These are phyloP conservation scores for Ascochyta lentis DNA, from an alignment of 2,329 filamentous ascomycete genomes.

Conservation along the genomic window DNA sequence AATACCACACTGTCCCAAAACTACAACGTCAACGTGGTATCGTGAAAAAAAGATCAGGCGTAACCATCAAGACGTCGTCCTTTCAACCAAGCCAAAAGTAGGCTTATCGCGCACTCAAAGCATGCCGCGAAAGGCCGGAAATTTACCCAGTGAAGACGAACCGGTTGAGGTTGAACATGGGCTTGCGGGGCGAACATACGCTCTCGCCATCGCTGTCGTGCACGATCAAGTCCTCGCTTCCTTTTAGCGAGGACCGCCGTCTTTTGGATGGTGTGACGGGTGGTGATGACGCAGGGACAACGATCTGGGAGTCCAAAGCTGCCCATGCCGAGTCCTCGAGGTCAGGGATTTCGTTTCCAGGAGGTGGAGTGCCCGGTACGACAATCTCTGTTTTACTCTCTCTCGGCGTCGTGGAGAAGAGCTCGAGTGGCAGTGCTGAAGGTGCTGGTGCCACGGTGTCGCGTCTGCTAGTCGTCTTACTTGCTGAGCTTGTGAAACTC, in stretches of 20 bases:
- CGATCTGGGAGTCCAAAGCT: conserved; percentile 38
- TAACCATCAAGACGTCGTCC: not conserved
- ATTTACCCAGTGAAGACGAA: conserved; percentile 47
- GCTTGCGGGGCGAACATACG: conserved; percentile 44
- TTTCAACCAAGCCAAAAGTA: too few species aligned
- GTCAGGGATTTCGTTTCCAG: conserved; percentile 14
- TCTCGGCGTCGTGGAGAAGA: not conserved
- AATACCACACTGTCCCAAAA: not conserved
- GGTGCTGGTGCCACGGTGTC: conserved; percentile 17
- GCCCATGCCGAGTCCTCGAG: conserved; percentile 37
- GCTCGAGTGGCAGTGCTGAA: conserved; percentile 12
- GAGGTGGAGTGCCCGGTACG: conserved; percentile 16
- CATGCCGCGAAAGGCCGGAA: too few species aligned
- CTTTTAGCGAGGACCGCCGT: conserved; percentile 40
- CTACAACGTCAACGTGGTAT: not conserved
- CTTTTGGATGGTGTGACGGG: conserved; percentile 29
- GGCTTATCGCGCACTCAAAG: too few species aligned
- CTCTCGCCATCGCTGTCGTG: conserved; percentile 54
- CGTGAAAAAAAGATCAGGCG: not conserved
- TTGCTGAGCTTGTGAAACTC: conserved; percentile 10
- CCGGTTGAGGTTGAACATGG: conserved; percentile 47
- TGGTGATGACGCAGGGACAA: conserved; percentile 41
- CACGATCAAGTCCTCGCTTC: conserved; percentile 57
- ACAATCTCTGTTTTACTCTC: conserved; percentile 9
- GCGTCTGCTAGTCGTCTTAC: conserved; percentile 12